These are phyloP conservation scores for Epichloe brachyelytri DNA, from an alignment of 2,329 filamentous ascomycete species.

Conservation along the genomic window DNA sequence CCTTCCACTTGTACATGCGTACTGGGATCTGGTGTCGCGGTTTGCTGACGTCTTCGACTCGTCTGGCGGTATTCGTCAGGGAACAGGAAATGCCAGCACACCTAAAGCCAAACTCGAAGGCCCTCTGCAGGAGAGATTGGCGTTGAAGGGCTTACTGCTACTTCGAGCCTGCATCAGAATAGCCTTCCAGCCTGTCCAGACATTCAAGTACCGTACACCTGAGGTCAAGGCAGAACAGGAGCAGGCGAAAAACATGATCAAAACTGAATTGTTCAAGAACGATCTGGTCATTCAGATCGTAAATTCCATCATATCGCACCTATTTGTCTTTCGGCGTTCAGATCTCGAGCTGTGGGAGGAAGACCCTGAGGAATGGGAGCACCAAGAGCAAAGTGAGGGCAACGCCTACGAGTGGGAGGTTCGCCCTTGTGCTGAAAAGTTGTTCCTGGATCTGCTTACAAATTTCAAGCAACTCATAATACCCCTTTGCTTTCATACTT, in stretches of 20 bases:
- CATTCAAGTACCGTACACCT: constrained; percentile 69
- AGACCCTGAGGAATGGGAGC: constrained; percentile 92
- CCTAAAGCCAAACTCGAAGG: constrained; percentile 41
- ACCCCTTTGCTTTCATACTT: constrained; percentile 76
- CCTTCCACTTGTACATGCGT: constrained; percentile 61
- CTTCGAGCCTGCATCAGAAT: constrained; percentile 75
- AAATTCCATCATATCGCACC: constrained; percentile 70
- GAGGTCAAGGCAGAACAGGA: constrained; percentile 66
- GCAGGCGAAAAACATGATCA: constrained; percentile 55
- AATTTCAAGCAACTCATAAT: constrained; percentile 77
- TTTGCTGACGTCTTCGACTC: constrained; percentile 64
- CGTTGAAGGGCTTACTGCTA: constrained; percentile 70
- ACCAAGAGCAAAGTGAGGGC: constrained; percentile 70
- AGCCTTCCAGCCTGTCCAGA: constrained; percentile 66
- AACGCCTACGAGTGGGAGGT: constrained; percentile 89
- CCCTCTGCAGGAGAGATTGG: constrained; percentile 62
- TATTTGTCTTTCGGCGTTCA: constrained; percentile 74
- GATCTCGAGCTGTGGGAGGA: constrained; percentile 90
- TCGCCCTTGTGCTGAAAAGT: constrained; percentile 80
- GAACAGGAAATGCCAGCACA: constrained; percentile 21
- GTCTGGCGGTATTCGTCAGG: constrained; percentile 41
- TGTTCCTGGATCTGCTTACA: constrained; percentile 83
- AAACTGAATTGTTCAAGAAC: constrained; percentile 60
- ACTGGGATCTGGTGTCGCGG: constrained; percentile 70
- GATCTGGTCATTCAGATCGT: constrained; percentile 71